Conservation (phyloP, 768 basidiomycete genomes). For the Leccinum disarticulatum region DNA sequence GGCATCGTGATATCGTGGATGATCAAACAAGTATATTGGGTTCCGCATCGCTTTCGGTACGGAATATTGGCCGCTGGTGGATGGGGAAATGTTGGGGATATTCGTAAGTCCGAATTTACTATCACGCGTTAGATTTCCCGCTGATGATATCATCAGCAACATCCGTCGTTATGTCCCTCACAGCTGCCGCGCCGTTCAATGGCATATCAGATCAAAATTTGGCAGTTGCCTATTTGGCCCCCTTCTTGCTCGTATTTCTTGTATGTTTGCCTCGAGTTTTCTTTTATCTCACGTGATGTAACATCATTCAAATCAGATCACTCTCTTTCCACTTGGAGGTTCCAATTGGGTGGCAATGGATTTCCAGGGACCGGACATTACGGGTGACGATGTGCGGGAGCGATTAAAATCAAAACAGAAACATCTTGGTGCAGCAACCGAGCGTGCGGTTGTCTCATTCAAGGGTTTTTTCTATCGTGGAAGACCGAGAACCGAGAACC, state of each 20-base stretch:
- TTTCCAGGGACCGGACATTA: slow-evolving; percentile 62
- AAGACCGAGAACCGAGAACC: background rate
- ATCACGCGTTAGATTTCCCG: background rate
- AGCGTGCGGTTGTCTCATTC: slow-evolving; percentile 6
- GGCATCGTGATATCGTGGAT: slow-evolving; percentile 55
- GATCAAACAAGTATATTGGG: slow-evolving; percentile 68
- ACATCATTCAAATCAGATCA: slow-evolving; percentile 40
- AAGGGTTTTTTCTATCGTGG: background rate
- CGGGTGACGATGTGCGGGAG: slow-evolving; percentile 54
- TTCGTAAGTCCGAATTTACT: slow-evolving; percentile 45
- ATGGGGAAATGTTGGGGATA: slow-evolving; percentile 69
- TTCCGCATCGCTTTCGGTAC: slow-evolving; percentile 73
- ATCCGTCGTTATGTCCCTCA: slow-evolving; percentile 63
- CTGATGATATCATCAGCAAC: slow-evolving; percentile 44
- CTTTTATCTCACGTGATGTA: background rate
- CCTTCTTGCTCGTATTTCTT: slow-evolving; percentile 58
- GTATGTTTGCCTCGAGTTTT: slow-evolving; percentile 34
- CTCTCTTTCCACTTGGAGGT: slow-evolving; percentile 65
- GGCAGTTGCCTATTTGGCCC: slow-evolving; percentile 65
- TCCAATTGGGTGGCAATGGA: slow-evolving; percentile 57
- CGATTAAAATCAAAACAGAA: slow-evolving; percentile 40
- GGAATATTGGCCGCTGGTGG: slow-evolving; percentile 69
- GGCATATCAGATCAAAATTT: slow-evolving; percentile 55
- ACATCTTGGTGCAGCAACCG: slow-evolving; percentile 14
- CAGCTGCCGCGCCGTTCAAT: slow-evolving; percentile 61